Evolutionary conservation across 768 basidiomycete genomes (phyloP).

Genomic region (Mycena leptocephala): DNA sequence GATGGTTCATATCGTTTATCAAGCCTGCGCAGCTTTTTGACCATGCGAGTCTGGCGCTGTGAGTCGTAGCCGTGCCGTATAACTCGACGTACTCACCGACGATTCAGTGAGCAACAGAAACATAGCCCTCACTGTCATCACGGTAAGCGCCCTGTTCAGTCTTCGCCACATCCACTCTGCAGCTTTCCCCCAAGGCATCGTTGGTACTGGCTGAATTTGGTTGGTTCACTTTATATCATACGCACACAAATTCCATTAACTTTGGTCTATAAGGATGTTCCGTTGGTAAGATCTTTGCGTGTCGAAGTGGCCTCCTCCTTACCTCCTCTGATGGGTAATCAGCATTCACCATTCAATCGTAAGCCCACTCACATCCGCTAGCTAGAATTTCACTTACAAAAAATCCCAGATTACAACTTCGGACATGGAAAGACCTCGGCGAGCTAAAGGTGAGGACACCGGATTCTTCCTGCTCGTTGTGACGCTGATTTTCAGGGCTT

Average conservation of each 20-base stretch:
- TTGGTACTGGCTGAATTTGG: conserved; percentile 70
- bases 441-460: conserved; percentile 58
- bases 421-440: conserved; percentile 61
- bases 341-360: conserved; percentile 69
- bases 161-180: not conserved
- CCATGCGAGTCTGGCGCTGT: conserved; percentile 63
- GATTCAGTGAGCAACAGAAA: conserved; percentile 67
- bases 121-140: conserved; percentile 55
- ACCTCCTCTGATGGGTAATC: conserved; percentile 5
- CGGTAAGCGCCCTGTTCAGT: conserved; percentile 51
- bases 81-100: conserved; percentile 3
- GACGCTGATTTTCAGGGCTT: conserved; percentile 55
- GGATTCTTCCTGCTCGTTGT: not conserved
- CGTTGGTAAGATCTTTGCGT: conserved; percentile 52
- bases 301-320: not conserved
- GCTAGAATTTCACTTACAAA: not conserved
- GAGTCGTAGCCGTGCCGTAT: conserved; percentile 34
- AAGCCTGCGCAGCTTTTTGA: conserved; percentile 53
- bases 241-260: not conserved
- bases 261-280: conserved; percentile 53
- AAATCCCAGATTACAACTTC: conserved; percentile 56
- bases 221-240: conserved; percentile 38
- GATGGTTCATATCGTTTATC: not conserved
- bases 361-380: conserved; percentile 33
- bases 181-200: conserved; percentile 47